These are phyloP conservation scores for Dillenia suffruticosa DNA, from an alignment of 164 flowering plant genomes.

Conservation along the genomic window DNA sequence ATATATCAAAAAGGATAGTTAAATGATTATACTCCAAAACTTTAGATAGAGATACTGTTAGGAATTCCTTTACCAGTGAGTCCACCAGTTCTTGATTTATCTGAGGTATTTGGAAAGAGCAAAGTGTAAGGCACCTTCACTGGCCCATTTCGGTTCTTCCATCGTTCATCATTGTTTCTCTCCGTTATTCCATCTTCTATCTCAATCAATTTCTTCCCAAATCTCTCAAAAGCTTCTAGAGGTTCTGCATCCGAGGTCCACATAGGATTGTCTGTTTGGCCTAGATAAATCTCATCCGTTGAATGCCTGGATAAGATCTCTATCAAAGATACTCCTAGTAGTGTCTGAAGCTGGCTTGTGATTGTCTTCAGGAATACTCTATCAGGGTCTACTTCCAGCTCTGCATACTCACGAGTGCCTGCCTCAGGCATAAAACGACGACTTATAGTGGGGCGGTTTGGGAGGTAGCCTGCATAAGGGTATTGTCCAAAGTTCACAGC, in stretches of 20 bases:
- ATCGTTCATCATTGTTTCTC: conserved; percentile 43
- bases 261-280: conserved; percentile 54
- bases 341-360: conserved; percentile 69
- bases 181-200: conserved; percentile 51
- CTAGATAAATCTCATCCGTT: conserved; percentile 72
- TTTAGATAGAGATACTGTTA: conserved; percentile 67
- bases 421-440: conserved; percentile 81
- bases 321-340: conserved; percentile 67
- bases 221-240: conserved; percentile 51
- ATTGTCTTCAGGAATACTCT: conserved; percentile 58
- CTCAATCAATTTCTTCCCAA: conserved; percentile 35
- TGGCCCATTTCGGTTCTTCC: conserved; percentile 67
- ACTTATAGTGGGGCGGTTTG: conserved; percentile 80
- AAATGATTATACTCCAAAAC: not conserved
- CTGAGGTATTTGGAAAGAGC: conserved; percentile 77
- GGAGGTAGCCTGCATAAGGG: conserved; percentile 80
- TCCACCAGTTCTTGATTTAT: conserved; percentile 44
- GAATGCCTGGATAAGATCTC: conserved; percentile 79
- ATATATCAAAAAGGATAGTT: too few relatives aligned
- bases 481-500: conserved; percentile 92
- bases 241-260: conserved; percentile 63
- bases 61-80: conserved; percentile 81
- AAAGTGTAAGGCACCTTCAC: conserved; percentile 72
- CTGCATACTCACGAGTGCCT: conserved; percentile 56
- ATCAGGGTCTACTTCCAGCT: conserved; percentile 61